Base-by-base conservation (phyloP, 192 early-diverging fungal genomes). In the Fimicolochytrium jonesii region DNA sequence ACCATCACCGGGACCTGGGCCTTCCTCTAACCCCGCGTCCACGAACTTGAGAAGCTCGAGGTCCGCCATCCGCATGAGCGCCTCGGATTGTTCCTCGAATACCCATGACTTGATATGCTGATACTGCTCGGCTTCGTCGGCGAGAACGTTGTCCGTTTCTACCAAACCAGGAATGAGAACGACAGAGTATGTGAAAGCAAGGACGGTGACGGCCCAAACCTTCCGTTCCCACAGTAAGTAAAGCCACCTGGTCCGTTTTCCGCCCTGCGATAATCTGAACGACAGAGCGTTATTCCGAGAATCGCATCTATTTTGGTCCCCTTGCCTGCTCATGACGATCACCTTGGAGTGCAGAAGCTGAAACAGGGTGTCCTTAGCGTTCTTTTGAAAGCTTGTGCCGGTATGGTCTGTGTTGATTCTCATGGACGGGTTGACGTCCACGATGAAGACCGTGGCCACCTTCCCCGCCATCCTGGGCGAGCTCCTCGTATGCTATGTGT, bases 161-260 rank as follows among this genome's bases (percentile, higher is more conserved):
- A 59, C n/a, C n/a, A n/a, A n/a, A n/a, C n/a, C n/a, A n/a, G 18
- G 35, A 46, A 41, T 44, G 32, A 23, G 43, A 26, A 46, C 52
- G 23, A 48, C 59, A 20, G 32, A n/a, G n/a, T n/a, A n/a, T n/a
- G n/a, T n/a, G n/a, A n/a, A n/a, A n/a, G n/a, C n/a, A n/a, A n/a
- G n/a, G n/a, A n/a, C n/a, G 18, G 18, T 4, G 11, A 20, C 17
- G 20, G 35, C 13, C 7, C 20, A 25, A 66, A 86, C 86, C 78
- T 33, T 81, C 62, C 9, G 81, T 79, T 35, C 86, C 85, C 33
- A 75, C 71, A 5, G 86, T 56, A 29, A 89, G 45, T 0, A 90
- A 56, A 25, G 73, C 70, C 26, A 85, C 81, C 29, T 75, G 61
- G 49, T 89, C 88, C 9, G 76, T 79, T 61, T 90, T 90, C n/a